Evolutionary conservation across 2,329 filamentous ascomycete genomes (phyloP), one percentile per base, ranked within the genome.

Genomic region (Verticillium tricorpus): DNA sequence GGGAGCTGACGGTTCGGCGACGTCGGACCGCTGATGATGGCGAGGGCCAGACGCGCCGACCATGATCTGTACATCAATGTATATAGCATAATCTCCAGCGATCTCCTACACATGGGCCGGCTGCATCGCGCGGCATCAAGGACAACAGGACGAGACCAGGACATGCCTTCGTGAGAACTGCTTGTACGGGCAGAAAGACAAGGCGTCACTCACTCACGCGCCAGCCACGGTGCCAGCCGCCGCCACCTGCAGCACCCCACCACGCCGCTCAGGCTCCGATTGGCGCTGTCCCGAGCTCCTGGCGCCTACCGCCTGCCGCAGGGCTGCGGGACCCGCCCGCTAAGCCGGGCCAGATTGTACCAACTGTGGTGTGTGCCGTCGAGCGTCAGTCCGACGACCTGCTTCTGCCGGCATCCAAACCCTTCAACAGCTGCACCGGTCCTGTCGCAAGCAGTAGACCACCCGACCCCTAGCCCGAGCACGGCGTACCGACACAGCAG

Each of bases 1-100:
- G 67, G 79, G 59, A 62, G 65, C 14, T 71, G 31, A 22, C 14
- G 54, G 19, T 28, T 22, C 17, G 39, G 39, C 39, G 8, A 7
- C 39, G n/a, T 8, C 15, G 17, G 15, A n/a, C 15, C 8, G 17
- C 15, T 8, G 17, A 15, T 5, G 39, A 25, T 25, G 25, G 25
- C 3, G 34, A 35, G 7, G 14, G 11, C 5, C 34, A 35, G 34
- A 35, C 34, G 4, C 28, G 28, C 28, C 28, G 3, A 28, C 28
- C 28, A 5, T 28, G 28, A 5, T 11, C 9, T 50, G 45, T 22
- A 50, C 5, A 45, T n/a, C 39, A 45, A 15, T n/a, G 39, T 45
- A 45, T 39, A 14, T 39, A 39, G 37, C 37, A 39, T 45, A 17
- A 45, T 45, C 39, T 45, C 39, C 28, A 45, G 39, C 39, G 15